Conservation (phyloP, 805 yeast genomes). For the Priceomyces castillae region DNA sequence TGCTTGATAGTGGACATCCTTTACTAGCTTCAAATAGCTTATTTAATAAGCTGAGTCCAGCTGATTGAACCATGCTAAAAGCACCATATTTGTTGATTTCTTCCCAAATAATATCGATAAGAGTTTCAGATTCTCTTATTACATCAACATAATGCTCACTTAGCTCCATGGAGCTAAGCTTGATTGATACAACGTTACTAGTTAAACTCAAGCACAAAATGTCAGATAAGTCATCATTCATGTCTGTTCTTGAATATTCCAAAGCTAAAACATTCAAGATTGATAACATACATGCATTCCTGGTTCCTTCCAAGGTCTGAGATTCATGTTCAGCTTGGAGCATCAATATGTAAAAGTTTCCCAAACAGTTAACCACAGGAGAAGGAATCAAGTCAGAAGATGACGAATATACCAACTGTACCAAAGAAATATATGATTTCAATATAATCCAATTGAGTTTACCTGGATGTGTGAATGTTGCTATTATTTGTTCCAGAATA, state of each 20-base stretch:
- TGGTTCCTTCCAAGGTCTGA: slow-evolving; percentile 45
- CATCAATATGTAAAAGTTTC: slow-evolving; percentile 34
- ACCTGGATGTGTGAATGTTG: slow-evolving; percentile 13
- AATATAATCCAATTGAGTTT: slow-evolving; percentile 25
- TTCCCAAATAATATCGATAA: not conserved
- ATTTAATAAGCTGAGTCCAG: not conserved
- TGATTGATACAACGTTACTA: slow-evolving; percentile 37
- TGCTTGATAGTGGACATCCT: not conserved
- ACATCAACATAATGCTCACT: not conserved
- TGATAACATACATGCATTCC: slow-evolving; percentile 43
- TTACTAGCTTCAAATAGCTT: not conserved
- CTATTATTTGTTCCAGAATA: not conserved
- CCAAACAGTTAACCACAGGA: slow-evolving; percentile 20
- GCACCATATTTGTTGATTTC: not conserved
- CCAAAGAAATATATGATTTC: slow-evolving; percentile 28
- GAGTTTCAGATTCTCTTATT: not conserved
- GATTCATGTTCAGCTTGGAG: slow-evolving; percentile 9
- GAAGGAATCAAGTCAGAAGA: slow-evolving; percentile 5
- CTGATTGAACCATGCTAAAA: not conserved
- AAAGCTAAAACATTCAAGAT: slow-evolving; percentile 28
- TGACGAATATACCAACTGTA: slow-evolving; percentile 10
- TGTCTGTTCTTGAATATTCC: slow-evolving; percentile 10
- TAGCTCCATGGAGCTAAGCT: slow-evolving; percentile 37
- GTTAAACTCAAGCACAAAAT: slow-evolving; percentile 40
- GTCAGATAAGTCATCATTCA: slow-evolving; percentile 17